Conservation (phyloP, 495 filamentous ascomycete species). For the Ramalina intermedia region DNA sequence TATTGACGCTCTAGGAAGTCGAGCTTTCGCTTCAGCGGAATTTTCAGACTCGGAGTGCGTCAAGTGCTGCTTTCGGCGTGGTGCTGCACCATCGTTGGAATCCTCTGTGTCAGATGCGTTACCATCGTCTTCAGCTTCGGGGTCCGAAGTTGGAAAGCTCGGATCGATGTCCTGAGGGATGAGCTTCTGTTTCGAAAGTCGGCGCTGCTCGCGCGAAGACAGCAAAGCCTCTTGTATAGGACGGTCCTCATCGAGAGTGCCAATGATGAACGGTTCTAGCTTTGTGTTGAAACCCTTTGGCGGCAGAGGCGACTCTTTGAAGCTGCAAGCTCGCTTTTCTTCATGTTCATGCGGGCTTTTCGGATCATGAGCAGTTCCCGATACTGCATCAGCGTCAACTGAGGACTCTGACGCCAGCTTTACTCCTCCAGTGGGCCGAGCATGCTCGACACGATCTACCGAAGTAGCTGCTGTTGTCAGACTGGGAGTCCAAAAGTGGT, state of each 20-base stretch:
- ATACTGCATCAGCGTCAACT: conserved; percentile 27
- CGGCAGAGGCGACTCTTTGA: background rate
- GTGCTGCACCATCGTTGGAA: background rate
- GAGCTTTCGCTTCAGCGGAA: conserved; percentile 17
- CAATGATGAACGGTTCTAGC: conserved; percentile 73
- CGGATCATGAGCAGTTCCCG: background rate
- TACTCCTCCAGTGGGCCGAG: conserved; percentile 33
- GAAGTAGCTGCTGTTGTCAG: conserved; percentile 43
- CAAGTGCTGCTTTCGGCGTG: too few relatives aligned
- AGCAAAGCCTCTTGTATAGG: conserved; percentile 88
- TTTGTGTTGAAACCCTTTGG: background rate
- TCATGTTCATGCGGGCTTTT: background rate
- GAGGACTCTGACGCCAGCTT: conserved; percentile 41
- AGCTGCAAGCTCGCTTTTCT: background rate
- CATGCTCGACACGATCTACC: conserved; percentile 33
- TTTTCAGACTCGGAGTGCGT: background rate
- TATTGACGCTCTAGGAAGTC: conserved; percentile 12
- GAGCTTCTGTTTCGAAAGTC: conserved; percentile 57
- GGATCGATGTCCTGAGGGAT: conserved; percentile 95
- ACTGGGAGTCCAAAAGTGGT: conserved; percentile 63
- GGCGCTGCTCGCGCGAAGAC: conserved; percentile 66
- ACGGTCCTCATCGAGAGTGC: conserved; percentile 89
- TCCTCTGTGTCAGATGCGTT: conserved; percentile 39
- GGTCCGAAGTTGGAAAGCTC: conserved; percentile 87
- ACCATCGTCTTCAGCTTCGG: conserved; percentile 61